Evolutionary conservation across 1,284 basidiomycete species (phyloP).

Genomic region (Sphaerobolus stellatus): DNA sequence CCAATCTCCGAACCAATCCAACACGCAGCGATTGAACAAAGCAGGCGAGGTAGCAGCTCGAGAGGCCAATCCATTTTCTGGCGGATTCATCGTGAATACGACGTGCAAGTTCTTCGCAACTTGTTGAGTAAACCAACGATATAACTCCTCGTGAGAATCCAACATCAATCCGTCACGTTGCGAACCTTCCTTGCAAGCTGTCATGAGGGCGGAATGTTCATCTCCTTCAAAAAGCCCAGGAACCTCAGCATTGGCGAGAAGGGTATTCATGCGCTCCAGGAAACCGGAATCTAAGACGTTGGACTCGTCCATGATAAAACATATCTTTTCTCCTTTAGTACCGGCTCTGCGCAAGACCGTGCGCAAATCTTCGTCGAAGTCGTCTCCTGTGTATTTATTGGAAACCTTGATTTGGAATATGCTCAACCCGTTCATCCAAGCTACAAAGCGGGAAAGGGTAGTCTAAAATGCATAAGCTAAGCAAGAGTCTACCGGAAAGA

Average conservation of each 20-base stretch:
- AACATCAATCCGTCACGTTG: slow-evolving; percentile 97
- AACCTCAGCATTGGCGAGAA: slow-evolving; percentile 99
- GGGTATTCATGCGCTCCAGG: slow-evolving; percentile 98
- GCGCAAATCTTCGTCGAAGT: slow-evolving; percentile 97
- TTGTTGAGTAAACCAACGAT: slow-evolving; percentile 96
- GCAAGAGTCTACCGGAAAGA: slow-evolving; percentile 2
- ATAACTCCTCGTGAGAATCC: slow-evolving; percentile 95
- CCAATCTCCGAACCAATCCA: slow-evolving; percentile 99
- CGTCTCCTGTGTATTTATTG: slow-evolving; percentile 96
- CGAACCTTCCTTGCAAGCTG: slow-evolving; percentile 97
- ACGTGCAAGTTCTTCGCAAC: slow-evolving; percentile 96
- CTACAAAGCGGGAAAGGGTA: slow-evolving; percentile 96
- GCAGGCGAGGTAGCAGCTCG: slow-evolving; percentile 97
- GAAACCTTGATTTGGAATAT: slow-evolving; percentile 99
- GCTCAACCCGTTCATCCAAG: slow-evolving; percentile 99
- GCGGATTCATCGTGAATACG: slow-evolving; percentile 99
- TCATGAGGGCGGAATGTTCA: slow-evolving; percentile 95
- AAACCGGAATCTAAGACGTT: slow-evolving; percentile 99
- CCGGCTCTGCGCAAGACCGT: slow-evolving; percentile 91
- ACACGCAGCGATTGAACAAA: slow-evolving; percentile 95
- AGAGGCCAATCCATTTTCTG: slow-evolving; percentile 91
- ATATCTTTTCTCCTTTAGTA: slow-evolving; percentile 98
- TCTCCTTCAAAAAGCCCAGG: slow-evolving; percentile 98
- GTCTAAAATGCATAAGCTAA: slow-evolving; percentile 58
- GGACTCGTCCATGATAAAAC: slow-evolving; percentile 99